Evolutionary conservation across 2,329 filamentous ascomycete species (phyloP), one percentile per base, ranked within the genome.

Genomic region (Emmonsia crescens): DNA sequence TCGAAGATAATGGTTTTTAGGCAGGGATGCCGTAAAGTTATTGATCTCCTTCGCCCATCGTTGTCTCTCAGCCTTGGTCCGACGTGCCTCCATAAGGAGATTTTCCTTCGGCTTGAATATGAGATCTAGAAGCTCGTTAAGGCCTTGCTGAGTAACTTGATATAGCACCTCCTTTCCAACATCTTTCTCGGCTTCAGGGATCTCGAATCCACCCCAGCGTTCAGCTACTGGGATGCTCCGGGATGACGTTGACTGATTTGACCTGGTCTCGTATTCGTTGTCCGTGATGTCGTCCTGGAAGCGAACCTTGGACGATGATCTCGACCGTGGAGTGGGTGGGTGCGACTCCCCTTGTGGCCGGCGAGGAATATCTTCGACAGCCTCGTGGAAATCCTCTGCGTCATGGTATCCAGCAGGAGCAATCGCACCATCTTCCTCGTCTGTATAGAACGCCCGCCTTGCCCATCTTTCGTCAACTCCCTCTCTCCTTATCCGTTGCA

Each of bases 161-260:
- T 96, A 96, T 0, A 97, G 78, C 3, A 96, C 88, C 71, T 97
- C 91, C 67, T 88, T 90, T 44, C 90, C 91, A 5, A 90, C 86
- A 72, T 96, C 91, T 63, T 83, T 83, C 72, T 96, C 91, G 0
- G 88, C 86, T 66, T 89, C 85, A 0, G 89, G 88, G 19, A 95
- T 86, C 59, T 91, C 88, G 73, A 89, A 87, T 21, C 87, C 87
- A 57, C 87, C 87, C 86, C 87, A 91, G 62, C 87, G 82, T 72
- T 92, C 87, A 14, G 79, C 78, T 40, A 81, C 68, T 6, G 88
- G 85, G 9, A 88, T 80, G 69, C 84, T 88, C 54, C 85, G 80
- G 3, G 88, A 91, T 1, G 88, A 91, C 0, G 86, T 86, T 5
- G 88, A 89, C 1, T 82, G 83, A 67, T 89, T 89, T 36, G 89